Conservation (phyloP, 1,139 yeast species). For the Blastobotrys indianensis region DNA sequence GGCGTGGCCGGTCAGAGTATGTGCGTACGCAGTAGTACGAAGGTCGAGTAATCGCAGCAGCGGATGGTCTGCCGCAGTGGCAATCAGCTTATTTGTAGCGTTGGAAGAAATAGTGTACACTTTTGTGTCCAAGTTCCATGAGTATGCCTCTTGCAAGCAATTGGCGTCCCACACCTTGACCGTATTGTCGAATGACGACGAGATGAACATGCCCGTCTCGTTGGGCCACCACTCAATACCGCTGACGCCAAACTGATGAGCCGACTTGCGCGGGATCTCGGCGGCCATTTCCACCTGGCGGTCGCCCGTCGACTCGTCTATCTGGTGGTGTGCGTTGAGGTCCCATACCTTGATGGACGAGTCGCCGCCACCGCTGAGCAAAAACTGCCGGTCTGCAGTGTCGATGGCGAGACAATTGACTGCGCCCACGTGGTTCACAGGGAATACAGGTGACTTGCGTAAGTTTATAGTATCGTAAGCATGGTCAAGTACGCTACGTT, state of each 20-base stretch:
- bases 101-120: conserved; percentile 38
- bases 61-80: conserved; percentile 66
- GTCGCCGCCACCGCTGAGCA: conserved; percentile 75
- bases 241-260: conserved; percentile 71
- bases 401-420: conserved; percentile 69
- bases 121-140: conserved; percentile 47
- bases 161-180: conserved; percentile 82
- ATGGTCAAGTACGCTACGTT: background rate
- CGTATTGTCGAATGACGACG: conserved; percentile 73
- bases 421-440: conserved; percentile 34
- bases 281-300: conserved; percentile 32
- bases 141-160: conserved; percentile 54
- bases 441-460: conserved; percentile 15
- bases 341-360: conserved; percentile 46
- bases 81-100: conserved; percentile 49
- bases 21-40: conserved; percentile 63
- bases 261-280: conserved; percentile 47
- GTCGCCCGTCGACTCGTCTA: conserved; percentile 11
- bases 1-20: conserved; percentile 59
- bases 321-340: conserved; percentile 15
- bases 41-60: conserved; percentile 66
- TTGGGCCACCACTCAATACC: conserved; percentile 81
- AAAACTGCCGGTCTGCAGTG: conserved; percentile 39
- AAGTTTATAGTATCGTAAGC: background rate
- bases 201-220: conserved; percentile 80